Evolutionary conservation across 2,329 filamentous ascomycete species (phyloP), one percentile per base, ranked within the genome.

Genomic region (Bertia moriformis): DNA sequence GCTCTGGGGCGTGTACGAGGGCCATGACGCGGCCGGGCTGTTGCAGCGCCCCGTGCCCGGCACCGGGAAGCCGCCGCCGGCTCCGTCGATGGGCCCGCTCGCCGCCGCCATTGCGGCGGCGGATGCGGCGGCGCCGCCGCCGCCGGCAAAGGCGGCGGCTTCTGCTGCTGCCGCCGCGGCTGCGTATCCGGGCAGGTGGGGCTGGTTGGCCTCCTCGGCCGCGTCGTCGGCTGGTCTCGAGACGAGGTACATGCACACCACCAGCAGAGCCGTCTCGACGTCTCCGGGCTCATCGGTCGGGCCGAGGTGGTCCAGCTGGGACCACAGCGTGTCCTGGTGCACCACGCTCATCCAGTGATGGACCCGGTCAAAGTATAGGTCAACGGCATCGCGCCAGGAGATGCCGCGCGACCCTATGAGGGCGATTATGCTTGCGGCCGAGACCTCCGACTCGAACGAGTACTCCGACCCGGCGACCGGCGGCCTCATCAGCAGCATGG

Each of bases 291-390:
- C 19, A 42, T 46, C 36, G 49, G 46, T 24, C 39, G 43, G 13
- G 42, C 43, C 39, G 44, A 55, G 42, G 10, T 33, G 39, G 4
- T 48, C 49, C 3, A 57, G 43, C 38, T 56, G 53, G 18, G 50
- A 49, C 41, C 53, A 49, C 44, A 65, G 61, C 40, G 60, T 49
- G 17, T 50, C 52, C 4, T 55, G 60, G 40, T 65, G 60, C 15
- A 65, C 51, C 18, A 60, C 53, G 13, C 57, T 57, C 39, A 58
- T 56, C 61, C 62, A 64, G 4, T 57, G 51, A 41, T 65, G 60
- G 41, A 63, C 53, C 38, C 53, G 61, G 20, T 51, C 46, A 48
- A 64, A 63, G 46, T 60, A 65, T 29, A 52, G 49, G 3, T 54
- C 49, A 19, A 56, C 49, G 19, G 57, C 53, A 14, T 59, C 52